phyloP scores from a whole-genome alignment of 2,329 filamentous ascomycete species.

The Trichoderma atroviride region DNA sequence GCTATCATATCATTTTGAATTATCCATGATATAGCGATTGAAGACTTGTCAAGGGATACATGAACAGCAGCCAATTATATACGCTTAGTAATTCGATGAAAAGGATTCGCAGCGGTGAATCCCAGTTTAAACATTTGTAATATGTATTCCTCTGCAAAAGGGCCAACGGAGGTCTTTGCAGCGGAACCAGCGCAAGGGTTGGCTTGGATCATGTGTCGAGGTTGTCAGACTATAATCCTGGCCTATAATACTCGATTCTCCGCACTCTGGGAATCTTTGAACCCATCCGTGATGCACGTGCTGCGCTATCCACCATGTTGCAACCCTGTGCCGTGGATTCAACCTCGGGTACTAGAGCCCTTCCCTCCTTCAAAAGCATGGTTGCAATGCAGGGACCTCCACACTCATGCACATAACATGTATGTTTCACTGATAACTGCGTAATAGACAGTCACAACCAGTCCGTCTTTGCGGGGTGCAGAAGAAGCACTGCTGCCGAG shows the following conservation, averaged over 20 bases:
- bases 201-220: background rate
- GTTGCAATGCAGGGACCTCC: background rate
- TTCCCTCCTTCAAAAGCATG: background rate
- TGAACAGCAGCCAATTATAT: background rate
- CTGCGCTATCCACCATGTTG: background rate
- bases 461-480: background rate
- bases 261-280: background rate
- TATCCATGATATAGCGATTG: background rate
- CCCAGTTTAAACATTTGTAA: background rate
- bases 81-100: background rate
- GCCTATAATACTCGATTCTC: background rate
- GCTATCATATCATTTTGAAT: background rate
- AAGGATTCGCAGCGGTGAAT: background rate
- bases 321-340: background rate
- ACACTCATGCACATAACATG: background rate
- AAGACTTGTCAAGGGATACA: background rate
- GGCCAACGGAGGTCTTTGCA: background rate
- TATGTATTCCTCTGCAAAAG: background rate
- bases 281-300: background rate
- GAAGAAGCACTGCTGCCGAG: background rate
- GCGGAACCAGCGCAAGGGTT: background rate
- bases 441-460: background rate
- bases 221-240: background rate
- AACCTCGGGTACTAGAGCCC: background rate
- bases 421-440: background rate